Evolutionary conservation across 1,284 basidiomycete species (phyloP).

Genomic region (Heterobasidion irregulare): DNA sequence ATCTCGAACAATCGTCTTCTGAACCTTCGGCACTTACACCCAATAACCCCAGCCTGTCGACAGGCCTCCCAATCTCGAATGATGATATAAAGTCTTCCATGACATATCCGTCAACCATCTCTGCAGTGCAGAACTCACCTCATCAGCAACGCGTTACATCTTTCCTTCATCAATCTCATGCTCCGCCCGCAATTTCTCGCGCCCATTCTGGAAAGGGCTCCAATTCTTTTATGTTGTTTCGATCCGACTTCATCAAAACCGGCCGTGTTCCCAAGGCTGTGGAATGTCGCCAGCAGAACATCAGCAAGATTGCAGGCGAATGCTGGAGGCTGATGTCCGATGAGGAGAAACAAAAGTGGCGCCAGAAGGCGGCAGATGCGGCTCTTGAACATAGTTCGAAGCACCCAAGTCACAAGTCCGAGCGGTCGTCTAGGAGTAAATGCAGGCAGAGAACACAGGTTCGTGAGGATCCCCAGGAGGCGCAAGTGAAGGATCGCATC

Average conservation of each 20-base stretch:
- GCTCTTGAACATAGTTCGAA: slow-evolving; percentile 27
- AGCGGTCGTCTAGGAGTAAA: slow-evolving; percentile 22
- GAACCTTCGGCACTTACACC: no score
- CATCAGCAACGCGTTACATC: no score
- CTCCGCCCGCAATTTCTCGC: no score
- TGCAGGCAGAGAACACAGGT: slow-evolving; percentile 6
- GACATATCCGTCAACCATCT: no score
- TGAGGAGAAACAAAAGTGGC: slow-evolving; percentile 37
- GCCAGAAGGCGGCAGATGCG: slow-evolving; percentile 28
- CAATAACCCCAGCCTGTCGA: no score
- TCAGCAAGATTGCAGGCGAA: slow-evolving; percentile 47
- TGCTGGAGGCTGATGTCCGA: slow-evolving; percentile 39
- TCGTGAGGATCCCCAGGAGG: background rate
- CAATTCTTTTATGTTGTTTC: slow-evolving; percentile 80
- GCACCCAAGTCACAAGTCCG: slow-evolving; percentile 39
- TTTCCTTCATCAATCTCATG: no score
- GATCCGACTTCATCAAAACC: slow-evolving; percentile 59
- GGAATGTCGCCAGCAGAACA: slow-evolving; percentile 43
- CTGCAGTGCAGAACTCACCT: no score
- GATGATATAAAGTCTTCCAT: no score
- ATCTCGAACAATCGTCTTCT: no score
- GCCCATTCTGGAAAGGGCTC: slow-evolving; percentile 24
- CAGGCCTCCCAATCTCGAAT: no score
- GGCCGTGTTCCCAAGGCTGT: slow-evolving; percentile 24
- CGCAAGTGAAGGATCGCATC: background rate